Evolutionary conservation across 179 eudicot species (phyloP).

Genomic region (Spinacia oleracea): DNA sequence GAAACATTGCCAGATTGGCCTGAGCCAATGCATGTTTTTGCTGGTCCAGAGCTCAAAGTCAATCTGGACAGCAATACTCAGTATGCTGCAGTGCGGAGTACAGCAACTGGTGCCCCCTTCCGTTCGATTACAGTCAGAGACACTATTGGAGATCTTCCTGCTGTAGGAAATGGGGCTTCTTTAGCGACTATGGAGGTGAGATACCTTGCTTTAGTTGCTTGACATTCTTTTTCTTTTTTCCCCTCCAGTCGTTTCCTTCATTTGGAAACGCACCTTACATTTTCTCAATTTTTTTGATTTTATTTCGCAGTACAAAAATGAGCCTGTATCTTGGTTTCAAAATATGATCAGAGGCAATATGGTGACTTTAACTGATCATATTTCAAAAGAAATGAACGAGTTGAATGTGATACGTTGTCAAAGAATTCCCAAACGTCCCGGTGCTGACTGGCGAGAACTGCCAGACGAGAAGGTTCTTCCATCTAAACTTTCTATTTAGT

Average conservation of each 20-base stretch:
- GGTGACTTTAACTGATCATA: constrained; percentile 63
- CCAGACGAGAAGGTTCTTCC: constrained; percentile 76
- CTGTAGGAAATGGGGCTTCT: constrained; percentile 82
- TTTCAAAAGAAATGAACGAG: constrained; percentile 90
- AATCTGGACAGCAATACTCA: constrained; percentile 45
- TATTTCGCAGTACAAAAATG: constrained; percentile 65
- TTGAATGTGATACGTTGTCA: constrained; percentile 82
- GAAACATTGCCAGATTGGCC: constrained; percentile 94
- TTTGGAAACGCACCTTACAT: too few relatives aligned
- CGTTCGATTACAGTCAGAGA: constrained; percentile 90
- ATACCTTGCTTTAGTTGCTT: too few relatives aligned
- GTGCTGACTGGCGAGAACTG: constrained; percentile 95
- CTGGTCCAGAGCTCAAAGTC: constrained; percentile 69
- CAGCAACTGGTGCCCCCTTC: constrained; percentile 83
- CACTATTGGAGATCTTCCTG: constrained; percentile 91
- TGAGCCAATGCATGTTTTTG: constrained; percentile 97
- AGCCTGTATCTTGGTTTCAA: constrained; percentile 85
- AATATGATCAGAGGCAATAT: constrained; percentile 69
- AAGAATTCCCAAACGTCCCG: constrained; percentile 85
- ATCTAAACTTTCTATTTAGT: too few relatives aligned
- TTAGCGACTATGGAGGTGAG: constrained; percentile 61
- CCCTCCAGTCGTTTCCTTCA: too few relatives aligned
- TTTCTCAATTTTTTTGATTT: too few relatives aligned
- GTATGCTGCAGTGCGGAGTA: constrained; percentile 83
- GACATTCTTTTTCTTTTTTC: too few relatives aligned